These are phyloP conservation scores for Fusarium sp. DNA, from an alignment of 2,329 filamentous ascomycete genomes.

Conservation along the genomic window DNA sequence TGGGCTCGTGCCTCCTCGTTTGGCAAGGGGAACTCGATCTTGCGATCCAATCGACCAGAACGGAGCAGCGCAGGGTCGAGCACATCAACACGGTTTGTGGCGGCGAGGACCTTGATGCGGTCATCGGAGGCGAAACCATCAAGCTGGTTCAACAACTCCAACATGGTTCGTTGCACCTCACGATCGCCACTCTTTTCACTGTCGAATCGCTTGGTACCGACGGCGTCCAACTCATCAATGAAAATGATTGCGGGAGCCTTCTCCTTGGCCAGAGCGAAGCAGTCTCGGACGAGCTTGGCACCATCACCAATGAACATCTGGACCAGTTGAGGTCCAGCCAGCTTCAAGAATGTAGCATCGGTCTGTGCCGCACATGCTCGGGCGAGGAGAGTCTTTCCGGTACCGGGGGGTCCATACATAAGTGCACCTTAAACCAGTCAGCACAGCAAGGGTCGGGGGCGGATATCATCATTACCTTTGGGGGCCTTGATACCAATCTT, in stretches of 20 bases:
- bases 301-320: constrained; percentile 99
- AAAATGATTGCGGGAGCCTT: constrained; percentile 99
- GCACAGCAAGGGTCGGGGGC: constrained; percentile 67
- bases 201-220: constrained; percentile 99
- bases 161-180: constrained; percentile 98
- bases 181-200: constrained; percentile 97
- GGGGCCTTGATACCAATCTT: constrained; percentile 99
- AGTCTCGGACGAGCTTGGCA: constrained; percentile 96
- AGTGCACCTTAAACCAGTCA: constrained; percentile 93
- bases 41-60: constrained; percentile 91
- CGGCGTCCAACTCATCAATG: constrained; percentile 97
- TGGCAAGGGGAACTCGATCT: constrained; percentile 97
- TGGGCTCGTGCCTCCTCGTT: constrained; percentile 98
- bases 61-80: constrained; percentile 91
- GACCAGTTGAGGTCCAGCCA: constrained; percentile 95
- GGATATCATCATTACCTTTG: constrained; percentile 80
- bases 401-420: constrained; percentile 96
- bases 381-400: constrained; percentile 90
- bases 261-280: constrained; percentile 97
- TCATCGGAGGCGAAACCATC: constrained; percentile 98
- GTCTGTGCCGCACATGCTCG: constrained; percentile 97
- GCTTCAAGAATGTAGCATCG: constrained; percentile 97
- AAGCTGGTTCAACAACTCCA: constrained; percentile 97
- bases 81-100: constrained; percentile 94
- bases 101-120: constrained; percentile 94